Evolutionary conservation across 2,329 filamentous ascomycete genomes (phyloP).

Genomic region (Exophiala bonariae): DNA sequence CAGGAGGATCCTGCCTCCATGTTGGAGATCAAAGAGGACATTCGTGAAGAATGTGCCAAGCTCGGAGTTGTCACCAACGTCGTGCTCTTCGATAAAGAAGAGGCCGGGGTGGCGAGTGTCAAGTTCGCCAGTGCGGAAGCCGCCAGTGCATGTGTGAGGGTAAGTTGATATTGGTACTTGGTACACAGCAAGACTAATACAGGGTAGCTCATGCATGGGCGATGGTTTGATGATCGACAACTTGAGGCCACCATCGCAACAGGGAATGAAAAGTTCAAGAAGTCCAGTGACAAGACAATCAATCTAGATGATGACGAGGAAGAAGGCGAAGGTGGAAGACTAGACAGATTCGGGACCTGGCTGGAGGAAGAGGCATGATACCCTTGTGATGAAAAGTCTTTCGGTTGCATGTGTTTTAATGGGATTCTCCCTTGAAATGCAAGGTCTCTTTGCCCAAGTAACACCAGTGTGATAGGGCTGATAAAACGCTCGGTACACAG

Average conservation of each 20-base stretch:
- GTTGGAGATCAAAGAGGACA: slow-evolving; percentile 91
- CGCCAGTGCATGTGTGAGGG: slow-evolving; percentile 68
- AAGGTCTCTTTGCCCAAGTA: too few species aligned
- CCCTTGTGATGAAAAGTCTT: too few species aligned
- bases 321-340: slow-evolving; percentile 39
- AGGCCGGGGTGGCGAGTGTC: slow-evolving; percentile 80
- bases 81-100: slow-evolving; percentile 82
- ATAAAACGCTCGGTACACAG: too few species aligned
- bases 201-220: slow-evolving; percentile 68
- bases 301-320: slow-evolving; percentile 50
- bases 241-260: slow-evolving; percentile 72
- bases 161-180: slow-evolving; percentile 30
- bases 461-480: too few species aligned
- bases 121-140: slow-evolving; percentile 72
- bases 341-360: slow-evolving; percentile 53
- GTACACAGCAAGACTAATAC: neutral
- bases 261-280: slow-evolving; percentile 72
- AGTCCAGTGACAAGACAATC: slow-evolving; percentile 53
- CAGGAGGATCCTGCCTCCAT: slow-evolving; percentile 76
- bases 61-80: slow-evolving; percentile 88
- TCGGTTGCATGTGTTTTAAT: too few species aligned
- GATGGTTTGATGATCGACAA: slow-evolving; percentile 71
- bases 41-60: slow-evolving; percentile 85
- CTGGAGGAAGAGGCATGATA: slow-evolving; percentile 28
- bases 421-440: too few species aligned